Evolutionary conservation across 2,329 filamentous ascomycete genomes (phyloP), one percentile per base, ranked within the genome.

Genomic region (Laburnicola sp.): DNA sequence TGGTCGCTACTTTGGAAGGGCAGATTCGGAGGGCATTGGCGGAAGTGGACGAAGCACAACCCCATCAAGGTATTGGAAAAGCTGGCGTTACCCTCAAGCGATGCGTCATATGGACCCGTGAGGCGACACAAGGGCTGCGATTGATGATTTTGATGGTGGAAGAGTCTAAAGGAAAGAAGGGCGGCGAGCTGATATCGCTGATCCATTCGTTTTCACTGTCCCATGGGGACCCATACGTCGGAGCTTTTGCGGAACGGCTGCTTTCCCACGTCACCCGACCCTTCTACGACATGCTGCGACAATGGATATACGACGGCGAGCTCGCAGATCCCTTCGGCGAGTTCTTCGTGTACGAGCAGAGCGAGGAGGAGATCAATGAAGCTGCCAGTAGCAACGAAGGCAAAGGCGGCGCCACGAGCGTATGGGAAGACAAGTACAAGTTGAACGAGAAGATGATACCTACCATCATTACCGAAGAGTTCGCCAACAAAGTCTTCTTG

Each of bases 221-320:
- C 0, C 91, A 99, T 63, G 94, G 94, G 37, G 94, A 99, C 61
- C 94, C 94, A 0, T 92, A 97, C 59, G 94, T 99, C 25, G 89
- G 89, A 56, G 87, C 87, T 0, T 97, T 97, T 75, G 94, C 94
- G 0, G 93, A 97, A 72, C 85, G 93, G 23, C 80, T 99, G 26
- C 81, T 99, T 4, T 82, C 82, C 4, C 89, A 93, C 64, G 89
- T 99, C 47, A 97, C 94, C 1, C 82, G 89, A 11, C 95, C 95
- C 0, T 99, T 99, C 69, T 99, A 99, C 71, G 90, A 95, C 64
- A 97, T 99, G 78, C 79, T 99, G 47, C 86, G 91, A 48, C 88
- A 91, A 63, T 99, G 94, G 94, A 96, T 99, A 44, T 99, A 99
- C 68, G 93, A 99, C 65, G 94, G 94, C 54, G 95, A 99, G 76